Evolutionary conservation across 2,329 filamentous ascomycete genomes (phyloP).

Genomic region (Sporothrix euskadiensis): DNA sequence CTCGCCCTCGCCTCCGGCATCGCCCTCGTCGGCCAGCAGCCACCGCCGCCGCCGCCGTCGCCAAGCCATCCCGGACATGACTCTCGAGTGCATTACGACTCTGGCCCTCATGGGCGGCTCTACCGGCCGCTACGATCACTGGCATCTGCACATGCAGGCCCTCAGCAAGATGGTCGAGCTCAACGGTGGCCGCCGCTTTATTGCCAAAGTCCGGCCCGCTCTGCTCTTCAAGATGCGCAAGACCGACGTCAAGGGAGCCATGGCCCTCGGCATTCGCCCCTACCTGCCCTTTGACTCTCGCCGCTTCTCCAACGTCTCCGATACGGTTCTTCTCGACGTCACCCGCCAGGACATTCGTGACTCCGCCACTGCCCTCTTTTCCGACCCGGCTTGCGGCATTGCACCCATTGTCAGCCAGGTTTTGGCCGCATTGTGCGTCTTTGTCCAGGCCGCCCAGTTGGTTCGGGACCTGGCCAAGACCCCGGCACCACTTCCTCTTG

Average conservation of each 20-base stretch:
- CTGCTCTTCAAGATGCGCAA: conserved; percentile 35
- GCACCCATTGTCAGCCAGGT: conserved; percentile 34
- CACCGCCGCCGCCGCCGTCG: not conserved
- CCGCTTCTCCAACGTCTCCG: conserved; percentile 34
- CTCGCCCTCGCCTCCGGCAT: not conserved
- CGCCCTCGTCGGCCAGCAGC: not conserved
- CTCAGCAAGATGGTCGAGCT: conserved; percentile 40
- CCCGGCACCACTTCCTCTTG: conserved; percentile 32
- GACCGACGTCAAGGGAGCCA: conserved; percentile 43
- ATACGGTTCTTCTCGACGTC: conserved; percentile 33
- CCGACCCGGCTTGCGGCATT: conserved; percentile 32
- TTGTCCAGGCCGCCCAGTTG: conserved; percentile 35
- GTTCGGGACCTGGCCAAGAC: conserved; percentile 32
- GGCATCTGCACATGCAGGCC: conserved; percentile 44
- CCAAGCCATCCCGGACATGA: conserved; percentile 33
- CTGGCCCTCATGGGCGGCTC: conserved; percentile 40
- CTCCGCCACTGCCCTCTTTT: conserved; percentile 34
- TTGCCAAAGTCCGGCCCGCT: conserved; percentile 29
- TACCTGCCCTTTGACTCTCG: conserved; percentile 39
- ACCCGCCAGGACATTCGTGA: conserved; percentile 29
- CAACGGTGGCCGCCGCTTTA: conserved; percentile 32
- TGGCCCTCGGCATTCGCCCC: conserved; percentile 38
- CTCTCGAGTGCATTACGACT: conserved; percentile 40
- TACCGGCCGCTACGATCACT: conserved; percentile 42
- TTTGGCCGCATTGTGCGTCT: conserved; percentile 36